Base-by-base conservation (phyloP, 2,329 filamentous ascomycete species). In the Colletotrichum incanum region DNA sequence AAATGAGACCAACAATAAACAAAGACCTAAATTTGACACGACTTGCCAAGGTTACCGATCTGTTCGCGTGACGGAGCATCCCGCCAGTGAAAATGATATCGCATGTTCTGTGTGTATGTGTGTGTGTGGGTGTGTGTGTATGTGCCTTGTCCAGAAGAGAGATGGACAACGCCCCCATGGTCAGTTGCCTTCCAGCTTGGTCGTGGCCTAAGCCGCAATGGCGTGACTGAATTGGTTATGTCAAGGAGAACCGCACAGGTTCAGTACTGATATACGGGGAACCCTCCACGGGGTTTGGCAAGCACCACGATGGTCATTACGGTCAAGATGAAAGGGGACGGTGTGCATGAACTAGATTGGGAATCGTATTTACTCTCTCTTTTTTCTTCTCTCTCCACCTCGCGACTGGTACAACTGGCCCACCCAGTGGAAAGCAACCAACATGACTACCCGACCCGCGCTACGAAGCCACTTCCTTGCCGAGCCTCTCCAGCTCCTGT, bases 401-500 rank as follows among this genome's bases (percentile, higher is more conserved):
- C 20, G 54, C 31, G 41, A 58, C n/a, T 34, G 34, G 18, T 60
- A 12, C 18, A 8, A 23, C 14, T 26, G 43, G 31, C 45, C 43
- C 23, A 11, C 23, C 37, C 34, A 5, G 37, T 8, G 6, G 9
- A 45, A 50, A 60, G 52, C 28, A 50, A 23, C 18, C 47, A 52
- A 52, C 26, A 12, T 65, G 28, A 26, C 43, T 14, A 52, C 20
- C 16, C 31, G 41, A 34, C 47, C 23, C n/a, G 14, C 63, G 47
- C 52, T 66, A 77, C 62, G 80, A 80, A 34, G 81, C 76, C 41
- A 89, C 84, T 79, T 93, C 91, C 68, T 83, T 83, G 11, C 91
- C 91, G 71, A 93, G 79, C 76, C 86, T 88, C 79, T 91, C 89
- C 75, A 93, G 79, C 81, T 93, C 91, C 66, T 90, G 86, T 73